Evolutionary conservation across 805 yeast genomes (phyloP), one percentile per base, ranked within the genome.

Genomic region (Maudiozyma serrabonitensis): DNA sequence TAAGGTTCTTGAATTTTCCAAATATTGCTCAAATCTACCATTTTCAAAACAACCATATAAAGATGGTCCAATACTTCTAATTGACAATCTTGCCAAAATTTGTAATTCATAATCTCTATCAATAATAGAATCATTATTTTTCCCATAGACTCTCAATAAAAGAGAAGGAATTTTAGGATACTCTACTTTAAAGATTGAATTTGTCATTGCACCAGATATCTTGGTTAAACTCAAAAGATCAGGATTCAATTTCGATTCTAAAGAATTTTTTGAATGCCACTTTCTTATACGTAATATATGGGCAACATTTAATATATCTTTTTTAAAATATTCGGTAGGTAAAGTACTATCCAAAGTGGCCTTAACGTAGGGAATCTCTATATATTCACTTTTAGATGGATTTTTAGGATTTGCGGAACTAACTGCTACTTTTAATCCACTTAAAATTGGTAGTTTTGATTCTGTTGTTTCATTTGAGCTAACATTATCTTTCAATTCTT

Each of bases 21-120:
- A 71, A 60, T 84, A 93, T 68, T 93, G 97, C 69, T 93, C 99
- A 58, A 93, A 84, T 53, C 99, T 74, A 46, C 99, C 99, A 63
- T 93, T 93, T 42, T 80, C 71, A 65, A 93, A 93, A 44, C 91
- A 87, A 2, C 99, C 99, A 60, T 87, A 72, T 46, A 93, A 68
- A 53, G 81, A 77, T 1, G 99, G 96, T 0, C 99, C 99, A 53
- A 93, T 91, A 49, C 80, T 80, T 55, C 82, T 81, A 46, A 73
- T 71, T 0, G 95, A 83, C 53, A 93, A 74, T 61, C 93, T 80
- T 25, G 80, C 78, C 50, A 93, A 72, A 2, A 84, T 78, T 47
- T 75, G 73, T 55, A 93, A 75, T 66, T 93, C 99, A 52, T 75
- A 73, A 19, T 85, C 84, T 58, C 99, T 73, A 66, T 93, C 96